Percentiles rank a stretch among this genome's conserved stretches.
Conservation (phyloP, 768 basidiomycete species). For the Amanita brunnescens region DNA sequence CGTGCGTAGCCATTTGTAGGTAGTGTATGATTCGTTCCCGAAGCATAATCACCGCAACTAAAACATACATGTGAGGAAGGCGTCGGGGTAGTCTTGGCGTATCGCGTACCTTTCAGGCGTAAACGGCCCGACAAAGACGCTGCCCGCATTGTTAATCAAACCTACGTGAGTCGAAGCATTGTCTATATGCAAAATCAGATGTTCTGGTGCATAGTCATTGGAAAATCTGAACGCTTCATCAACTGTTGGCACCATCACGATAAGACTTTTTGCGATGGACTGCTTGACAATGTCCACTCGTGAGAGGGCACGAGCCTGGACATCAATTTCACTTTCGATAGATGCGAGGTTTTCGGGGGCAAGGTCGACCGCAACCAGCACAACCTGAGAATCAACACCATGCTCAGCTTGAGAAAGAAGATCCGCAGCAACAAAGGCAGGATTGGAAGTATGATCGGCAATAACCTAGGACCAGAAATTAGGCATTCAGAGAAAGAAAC, state of each 20-base stretch:
- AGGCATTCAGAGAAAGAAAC: neutral
- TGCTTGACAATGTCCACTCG: conserved; percentile 87
- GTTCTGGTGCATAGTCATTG: conserved; percentile 98
- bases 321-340: conserved; percentile 80
- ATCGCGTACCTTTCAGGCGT: conserved; percentile 80
- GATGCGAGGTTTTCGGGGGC: conserved; percentile 49
- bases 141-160: conserved; percentile 84
- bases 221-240: conserved; percentile 82
- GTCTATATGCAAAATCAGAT: conserved; percentile 85
- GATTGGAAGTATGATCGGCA: conserved; percentile 78
- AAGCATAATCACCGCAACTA: conserved; percentile 98
- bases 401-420: conserved; percentile 97
- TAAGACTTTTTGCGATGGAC: conserved; percentile 85
- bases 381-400: conserved; percentile 96
- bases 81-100: neutral
- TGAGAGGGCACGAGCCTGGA: conserved; percentile 77
- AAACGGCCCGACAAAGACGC: conserved; percentile 91
- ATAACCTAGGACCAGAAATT: conserved; percentile 59
- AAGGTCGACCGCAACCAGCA: conserved; percentile 76
- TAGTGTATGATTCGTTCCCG: conserved; percentile 96
- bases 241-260: conserved; percentile 59
- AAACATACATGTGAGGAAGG: neutral
- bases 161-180: conserved; percentile 58
- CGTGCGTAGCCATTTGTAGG: conserved; percentile 96
- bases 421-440: conserved; percentile 93